phyloP scores from a whole-genome alignment of 306 rosid species.

The Crotalaria pallida region DNA sequence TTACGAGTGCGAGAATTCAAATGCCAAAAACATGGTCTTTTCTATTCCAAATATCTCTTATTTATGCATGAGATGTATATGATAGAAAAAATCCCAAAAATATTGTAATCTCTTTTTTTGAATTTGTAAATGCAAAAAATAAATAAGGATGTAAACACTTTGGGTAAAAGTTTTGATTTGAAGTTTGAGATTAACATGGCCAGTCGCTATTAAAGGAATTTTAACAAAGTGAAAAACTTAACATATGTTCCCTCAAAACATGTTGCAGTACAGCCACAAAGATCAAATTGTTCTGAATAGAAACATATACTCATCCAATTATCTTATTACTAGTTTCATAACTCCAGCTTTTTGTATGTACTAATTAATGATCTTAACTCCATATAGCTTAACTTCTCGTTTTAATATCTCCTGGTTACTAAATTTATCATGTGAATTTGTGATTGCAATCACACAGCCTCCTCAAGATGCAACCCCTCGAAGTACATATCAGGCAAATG shows the following conservation, averaged over 20 bases:
- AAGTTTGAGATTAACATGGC: not conserved
- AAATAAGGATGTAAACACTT: not conserved
- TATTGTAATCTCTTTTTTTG: not conserved
- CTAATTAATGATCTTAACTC: not conserved
- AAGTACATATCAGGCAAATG: slow-evolving; percentile 65
- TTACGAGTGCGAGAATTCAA: too few relatives aligned
- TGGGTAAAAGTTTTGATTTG: not conserved
- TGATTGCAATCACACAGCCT: slow-evolving; percentile 36
- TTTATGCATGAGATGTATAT: too few relatives aligned
- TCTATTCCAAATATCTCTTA: too few relatives aligned
- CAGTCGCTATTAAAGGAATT: not conserved
- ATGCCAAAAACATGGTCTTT: too few relatives aligned
- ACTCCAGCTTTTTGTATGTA: not conserved
- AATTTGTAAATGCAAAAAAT: not conserved
- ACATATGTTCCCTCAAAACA: not conserved
- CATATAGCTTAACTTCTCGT: not conserved
- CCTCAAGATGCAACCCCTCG: slow-evolving; percentile 45
- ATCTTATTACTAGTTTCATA: not conserved
- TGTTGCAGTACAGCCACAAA: too few relatives aligned
- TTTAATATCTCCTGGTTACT: not conserved
- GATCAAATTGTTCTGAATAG: not conserved
- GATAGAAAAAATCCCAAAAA: too few relatives aligned
- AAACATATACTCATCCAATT: not conserved
- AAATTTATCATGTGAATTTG: slow-evolving; percentile 18
- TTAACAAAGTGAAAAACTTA: not conserved